Evolutionary conservation across 148 eudicot genomes (phyloP).

Genomic region (Fagopyrum esculentum): DNA sequence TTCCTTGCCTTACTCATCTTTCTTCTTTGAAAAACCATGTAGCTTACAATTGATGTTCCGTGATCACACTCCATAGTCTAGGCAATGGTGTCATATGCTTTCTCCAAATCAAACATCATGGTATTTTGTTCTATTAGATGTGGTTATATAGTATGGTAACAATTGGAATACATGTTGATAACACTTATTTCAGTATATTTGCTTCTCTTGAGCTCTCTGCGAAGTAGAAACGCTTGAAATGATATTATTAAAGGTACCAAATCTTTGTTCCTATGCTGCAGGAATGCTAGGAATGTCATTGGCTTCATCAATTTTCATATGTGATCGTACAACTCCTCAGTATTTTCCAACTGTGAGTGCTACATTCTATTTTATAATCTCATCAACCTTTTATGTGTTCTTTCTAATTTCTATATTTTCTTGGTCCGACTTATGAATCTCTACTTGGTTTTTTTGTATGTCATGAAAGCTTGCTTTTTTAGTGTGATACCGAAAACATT

Average conservation of each 20-base stretch:
- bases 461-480: background rate
- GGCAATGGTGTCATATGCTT: no score
- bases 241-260: background rate
- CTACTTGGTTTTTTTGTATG: background rate
- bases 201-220: background rate
- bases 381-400: background rate
- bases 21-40: no score
- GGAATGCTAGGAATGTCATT: constrained; percentile 50
- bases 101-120: no score
- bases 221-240: background rate
- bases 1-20: no score
- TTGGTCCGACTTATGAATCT: background rate
- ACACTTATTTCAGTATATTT: background rate
- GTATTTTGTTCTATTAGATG: background rate
- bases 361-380: background rate
- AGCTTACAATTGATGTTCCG: no score
- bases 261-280: constrained; percentile 17
- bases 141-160: background rate
- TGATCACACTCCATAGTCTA: no score
- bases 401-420: background rate
- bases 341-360: constrained; percentile 34
- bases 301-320: constrained; percentile 29
- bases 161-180: background rate
- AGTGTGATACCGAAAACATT: background rate
- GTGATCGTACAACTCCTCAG: constrained; percentile 25